A percentile compares a stretch with the other conserved stretches of the same genome.
phyloP scores from a whole-genome alignment of 2,329 filamentous ascomycete genomes.

The Huntiella moniliformis region DNA sequence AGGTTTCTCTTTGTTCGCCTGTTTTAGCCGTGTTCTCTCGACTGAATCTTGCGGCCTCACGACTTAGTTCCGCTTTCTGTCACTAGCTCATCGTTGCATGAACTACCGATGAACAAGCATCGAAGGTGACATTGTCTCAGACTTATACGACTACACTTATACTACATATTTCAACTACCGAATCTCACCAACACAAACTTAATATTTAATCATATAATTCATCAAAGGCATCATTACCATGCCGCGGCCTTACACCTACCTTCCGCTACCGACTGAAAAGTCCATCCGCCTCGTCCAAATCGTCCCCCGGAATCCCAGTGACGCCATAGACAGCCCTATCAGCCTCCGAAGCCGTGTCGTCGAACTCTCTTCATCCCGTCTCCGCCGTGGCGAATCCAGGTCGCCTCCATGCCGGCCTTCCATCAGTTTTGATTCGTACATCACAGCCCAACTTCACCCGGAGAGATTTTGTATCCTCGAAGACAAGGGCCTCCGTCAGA shows the following conservation, averaged over 20 bases:
- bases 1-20: conserved; percentile 3
- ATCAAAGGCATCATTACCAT: not conserved
- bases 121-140: not conserved
- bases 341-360: conserved; percentile 8
- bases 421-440: conserved; percentile 9
- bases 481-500: conserved; percentile 10
- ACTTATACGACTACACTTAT: not conserved
- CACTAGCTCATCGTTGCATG: too few relatives aligned
- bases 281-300: conserved; percentile 12
- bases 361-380: conserved; percentile 9
- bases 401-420: conserved; percentile 5
- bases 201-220: too few relatives aligned
- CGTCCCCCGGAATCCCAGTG: conserved; percentile 5
- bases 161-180: not conserved
- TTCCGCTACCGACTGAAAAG: conserved; percentile 8
- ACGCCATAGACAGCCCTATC: conserved; percentile 6
- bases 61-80: not conserved
- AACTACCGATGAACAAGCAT: not conserved
- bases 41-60: conserved; percentile 4
- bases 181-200: too few relatives aligned
- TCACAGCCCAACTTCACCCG: conserved; percentile 6
- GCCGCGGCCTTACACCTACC: conserved; percentile 1
- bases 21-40: conserved; percentile 3
- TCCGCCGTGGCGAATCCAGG: conserved; percentile 9
- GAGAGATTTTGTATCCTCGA: conserved; percentile 10